A percentile compares a stretch with the other conserved stretches of the same genome.
Evolutionary conservation across 352 stramenopile species (phyloP).

Genomic region (Globisporangium rhizosaccharum): DNA sequence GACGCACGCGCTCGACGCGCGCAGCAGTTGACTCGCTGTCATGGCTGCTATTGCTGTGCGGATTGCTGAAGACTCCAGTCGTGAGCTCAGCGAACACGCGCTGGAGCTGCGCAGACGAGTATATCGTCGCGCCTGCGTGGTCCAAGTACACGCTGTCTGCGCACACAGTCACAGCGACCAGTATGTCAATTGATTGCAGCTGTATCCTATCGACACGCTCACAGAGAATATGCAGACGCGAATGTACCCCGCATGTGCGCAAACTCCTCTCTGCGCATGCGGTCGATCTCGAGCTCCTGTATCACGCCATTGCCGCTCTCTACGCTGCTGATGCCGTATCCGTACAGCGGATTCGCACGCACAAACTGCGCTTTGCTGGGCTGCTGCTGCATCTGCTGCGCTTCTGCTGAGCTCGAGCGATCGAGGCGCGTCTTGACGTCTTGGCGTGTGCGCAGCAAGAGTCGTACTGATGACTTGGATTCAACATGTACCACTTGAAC

Average conservation of each 20-base stretch:
- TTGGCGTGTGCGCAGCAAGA: no score
- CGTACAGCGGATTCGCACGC: slow-evolving; percentile 10
- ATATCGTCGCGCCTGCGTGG: slow-evolving; percentile 81
- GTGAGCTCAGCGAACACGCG: slow-evolving; percentile 42
- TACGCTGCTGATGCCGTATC: slow-evolving; percentile 5
- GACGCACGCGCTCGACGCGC: slow-evolving; percentile 38
- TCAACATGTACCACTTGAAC: no score
- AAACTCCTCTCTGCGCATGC: slow-evolving; percentile 40
- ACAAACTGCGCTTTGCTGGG: slow-evolving; percentile 11
- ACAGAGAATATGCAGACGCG: no score
- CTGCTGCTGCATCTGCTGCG: not conserved
- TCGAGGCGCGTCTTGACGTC: no score
- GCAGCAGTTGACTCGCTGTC: slow-evolving; percentile 31
- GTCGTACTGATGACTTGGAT: no score
- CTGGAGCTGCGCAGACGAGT: slow-evolving; percentile 58
- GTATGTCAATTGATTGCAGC: not conserved
- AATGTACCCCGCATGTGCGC: slow-evolving; percentile 30
- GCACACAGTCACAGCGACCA: not conserved
- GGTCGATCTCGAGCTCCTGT: slow-evolving; percentile 23
- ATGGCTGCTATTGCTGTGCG: slow-evolving; percentile 39
- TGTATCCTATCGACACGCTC: not conserved
- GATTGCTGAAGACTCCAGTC: slow-evolving; percentile 50
- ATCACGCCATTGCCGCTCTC: not conserved
- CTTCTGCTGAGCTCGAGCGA: no score
- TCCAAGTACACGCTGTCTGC: slow-evolving; percentile 68